These are phyloP conservation scores for Boletus barrowsii DNA, from an alignment of 768 basidiomycete genomes.

Conservation along the genomic window DNA sequence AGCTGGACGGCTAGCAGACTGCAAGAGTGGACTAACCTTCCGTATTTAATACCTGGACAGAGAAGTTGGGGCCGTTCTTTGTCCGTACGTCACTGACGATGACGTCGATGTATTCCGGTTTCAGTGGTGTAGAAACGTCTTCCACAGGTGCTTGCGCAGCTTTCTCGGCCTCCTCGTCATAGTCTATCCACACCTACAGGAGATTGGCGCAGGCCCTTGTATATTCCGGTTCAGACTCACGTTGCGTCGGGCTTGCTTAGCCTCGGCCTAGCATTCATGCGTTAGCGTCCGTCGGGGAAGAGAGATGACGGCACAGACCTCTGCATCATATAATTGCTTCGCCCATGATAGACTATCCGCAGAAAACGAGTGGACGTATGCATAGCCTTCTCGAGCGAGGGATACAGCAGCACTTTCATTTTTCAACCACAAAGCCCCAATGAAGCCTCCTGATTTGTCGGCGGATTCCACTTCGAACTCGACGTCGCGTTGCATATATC, in stretches of 20 bases:
- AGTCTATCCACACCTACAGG: constrained; percentile 79
- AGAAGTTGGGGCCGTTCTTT: constrained; percentile 76
- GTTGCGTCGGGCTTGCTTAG: constrained; percentile 74
- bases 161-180: constrained; percentile 70
- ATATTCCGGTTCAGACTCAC: constrained; percentile 42
- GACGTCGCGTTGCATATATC: constrained; percentile 92
- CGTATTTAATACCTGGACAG: constrained; percentile 89
- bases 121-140: constrained; percentile 51
- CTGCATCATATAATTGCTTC: constrained; percentile 77
- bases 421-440: constrained; percentile 83
- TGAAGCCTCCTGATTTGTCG: constrained; percentile 96
- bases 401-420: constrained; percentile 81
- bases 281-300: background rate
- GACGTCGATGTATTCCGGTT: constrained; percentile 87
- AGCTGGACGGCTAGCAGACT: background rate
- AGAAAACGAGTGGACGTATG: constrained; percentile 83
- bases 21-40: constrained; percentile 57
- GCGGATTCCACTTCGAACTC: constrained; percentile 88
- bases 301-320: constrained; percentile 44
- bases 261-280: constrained; percentile 55
- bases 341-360: constrained; percentile 81
- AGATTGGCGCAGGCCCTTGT: background rate
- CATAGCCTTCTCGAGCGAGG: constrained; percentile 85
- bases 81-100: constrained; percentile 86
- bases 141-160: constrained; percentile 47